Percentiles rank a stretch among this genome's conserved stretches.
These are phyloP conservation scores for Letharia lupina DNA, from an alignment of 495 filamentous ascomycete species.

Conservation along the genomic window DNA sequence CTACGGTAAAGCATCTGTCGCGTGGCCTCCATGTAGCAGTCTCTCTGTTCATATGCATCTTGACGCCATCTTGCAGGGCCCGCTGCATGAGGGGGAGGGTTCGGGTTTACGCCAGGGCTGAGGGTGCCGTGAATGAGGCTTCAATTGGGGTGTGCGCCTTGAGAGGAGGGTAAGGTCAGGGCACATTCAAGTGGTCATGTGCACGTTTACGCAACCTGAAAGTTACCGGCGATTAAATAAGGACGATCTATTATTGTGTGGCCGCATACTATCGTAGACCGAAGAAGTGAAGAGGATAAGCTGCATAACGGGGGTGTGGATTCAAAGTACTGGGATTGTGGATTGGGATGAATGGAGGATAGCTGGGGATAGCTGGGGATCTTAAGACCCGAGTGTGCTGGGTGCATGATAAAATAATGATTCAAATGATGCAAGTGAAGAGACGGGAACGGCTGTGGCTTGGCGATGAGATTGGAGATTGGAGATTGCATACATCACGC, in stretches of 20 bases:
- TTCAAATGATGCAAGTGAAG: background rate
- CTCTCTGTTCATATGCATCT: background rate
- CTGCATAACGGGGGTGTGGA: no score
- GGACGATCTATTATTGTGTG: no score
- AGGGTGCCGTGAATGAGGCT: no score
- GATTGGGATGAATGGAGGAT: background rate
- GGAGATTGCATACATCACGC: constrained; percentile 1
- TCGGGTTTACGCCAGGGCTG: no score
- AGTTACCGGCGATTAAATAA: no score
- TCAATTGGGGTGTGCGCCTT: no score
- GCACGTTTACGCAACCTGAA: no score
- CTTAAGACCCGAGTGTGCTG: no score
- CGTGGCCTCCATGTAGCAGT: background rate
- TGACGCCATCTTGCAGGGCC: background rate
- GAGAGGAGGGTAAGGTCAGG: no score
- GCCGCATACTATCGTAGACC: background rate
- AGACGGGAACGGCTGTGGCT: background rate
- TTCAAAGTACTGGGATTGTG: background rate
- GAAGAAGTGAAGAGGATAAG: background rate
- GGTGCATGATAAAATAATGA: background rate
- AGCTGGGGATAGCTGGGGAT: no score
- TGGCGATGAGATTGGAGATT: background rate
- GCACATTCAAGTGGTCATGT: no score
- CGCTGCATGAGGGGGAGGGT: background rate
- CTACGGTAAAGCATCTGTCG: background rate